Base-by-base conservation (phyloP, 1,284 basidiomycete genomes). In the Puccinia triticina region DNA sequence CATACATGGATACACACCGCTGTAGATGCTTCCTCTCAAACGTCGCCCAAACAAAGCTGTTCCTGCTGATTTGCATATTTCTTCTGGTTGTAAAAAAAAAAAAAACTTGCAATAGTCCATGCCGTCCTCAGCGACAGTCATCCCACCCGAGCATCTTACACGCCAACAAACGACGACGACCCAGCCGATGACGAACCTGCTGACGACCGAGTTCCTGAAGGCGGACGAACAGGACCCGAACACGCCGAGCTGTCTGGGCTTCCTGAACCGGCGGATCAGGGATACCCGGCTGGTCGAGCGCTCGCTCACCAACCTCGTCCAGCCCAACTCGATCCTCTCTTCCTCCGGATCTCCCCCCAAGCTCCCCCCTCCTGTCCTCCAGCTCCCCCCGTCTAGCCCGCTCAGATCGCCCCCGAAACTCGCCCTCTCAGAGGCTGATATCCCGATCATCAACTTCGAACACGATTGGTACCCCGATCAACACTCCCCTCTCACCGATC, bases 381-480 rank as follows among this genome's bases (percentile, higher is more conserved):
- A 80, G 18, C 32, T 40, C 26, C 50, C 55, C 26, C 21, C 21
- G 14, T 48, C 26, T 61, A 34, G 29, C 32, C 21, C 71, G 18
- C 26, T 26, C 32, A 55, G 16, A n/a, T 48, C 55, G 2, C 34
- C 59, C 18, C n/a, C 26, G 14, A 74, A 66, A 74, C 43, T 67
- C 2, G 8, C 43, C 18, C 40, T 77, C 34, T 77, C 67, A 16
- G 79, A 73, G 18, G n/a, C 34, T 21, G 69, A 81, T 50, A 66
- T 81, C 26, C 79, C 79, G 14, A 74, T 81, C 37, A 73, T 74
- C 7, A 81, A 81, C 57, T 81, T 73, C 61, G 79, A 81, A 34
- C 34, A 46, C 46, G 79, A 81, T 74, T 81, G 79, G 72, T 74
- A 57, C 21, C 37, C 64, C 18, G 7, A 34, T 21, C 61, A 37